Base-by-base conservation (phyloP, 805 yeast species). In the Teunomyces funiuensis region DNA sequence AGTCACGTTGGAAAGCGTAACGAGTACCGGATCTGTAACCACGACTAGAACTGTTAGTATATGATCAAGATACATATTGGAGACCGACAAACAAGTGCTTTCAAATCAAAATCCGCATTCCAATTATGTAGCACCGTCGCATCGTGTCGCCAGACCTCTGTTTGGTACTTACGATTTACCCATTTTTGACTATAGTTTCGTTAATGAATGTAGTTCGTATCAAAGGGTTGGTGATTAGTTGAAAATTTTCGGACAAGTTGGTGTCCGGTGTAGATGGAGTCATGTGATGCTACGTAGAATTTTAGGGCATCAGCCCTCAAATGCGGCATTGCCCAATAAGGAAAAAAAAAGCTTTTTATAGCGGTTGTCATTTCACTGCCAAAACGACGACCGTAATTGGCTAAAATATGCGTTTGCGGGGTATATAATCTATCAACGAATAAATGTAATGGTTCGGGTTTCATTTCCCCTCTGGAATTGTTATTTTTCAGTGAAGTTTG, bases 11-110 rank as follows among this genome's bases (percentile, higher is more conserved):
- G 95, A 93, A 93, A 81, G 95, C 95, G 90, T 93, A 93, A 80
- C 99, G 96, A 80, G 99, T 91, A 81, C 99, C 93, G 67, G 97
- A 89, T 90, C 99, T 90, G 85, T 88, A 90, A 85, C 99, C 99
- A 81, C 88, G 97, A 77, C 67, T 63, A 50, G 11, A 13, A 23
- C 13, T 31, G 34, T 31, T 31, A 31, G 34, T 31, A 31, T 31
- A 31, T 16, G 25, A 14, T 14, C 22, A 16, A 19, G 27, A 19
- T 28, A 4, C 27, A 19, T 18, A 3, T 18, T 31, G 22, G 22
- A 11, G 9, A 22, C 25, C 3, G 7, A 9, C 25, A 22, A 22
- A 22, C 25, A 22, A 22, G 11, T 22, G 25, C 9, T 22, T 11
- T 22, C 25, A 22, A 22, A 22, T 22, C 25, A 11, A 22, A 11